These are phyloP conservation scores for Bathelium albidoporum DNA, from an alignment of 495 filamentous ascomycete genomes.

Conservation along the genomic window DNA sequence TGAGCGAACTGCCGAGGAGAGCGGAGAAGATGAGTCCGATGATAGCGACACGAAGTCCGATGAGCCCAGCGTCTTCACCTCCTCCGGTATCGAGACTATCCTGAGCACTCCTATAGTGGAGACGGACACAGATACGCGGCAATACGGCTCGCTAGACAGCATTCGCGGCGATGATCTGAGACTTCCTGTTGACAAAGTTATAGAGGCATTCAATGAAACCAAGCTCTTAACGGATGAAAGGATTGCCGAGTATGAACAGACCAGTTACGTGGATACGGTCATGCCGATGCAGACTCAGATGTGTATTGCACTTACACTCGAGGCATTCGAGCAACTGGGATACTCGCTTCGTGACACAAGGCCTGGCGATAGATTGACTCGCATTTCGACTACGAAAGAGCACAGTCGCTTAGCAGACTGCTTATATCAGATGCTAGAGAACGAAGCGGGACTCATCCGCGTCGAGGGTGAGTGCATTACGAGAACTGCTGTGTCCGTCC, in stretches of 20 bases:
- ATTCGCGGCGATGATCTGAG: not conserved
- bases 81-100: too few relatives aligned
- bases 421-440: not conserved
- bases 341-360: not conserved
- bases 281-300: not conserved
- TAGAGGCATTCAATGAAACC: not conserved
- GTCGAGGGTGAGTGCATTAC: slow-evolving; percentile 16
- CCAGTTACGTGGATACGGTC: not conserved
- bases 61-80: too few relatives aligned
- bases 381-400: not conserved
- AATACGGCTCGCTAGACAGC: too few relatives aligned
- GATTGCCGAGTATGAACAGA: not conserved
- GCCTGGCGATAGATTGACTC: not conserved
- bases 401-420: not conserved
- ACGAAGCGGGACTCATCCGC: not conserved
- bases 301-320: not conserved
- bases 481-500: slow-evolving; percentile 22
- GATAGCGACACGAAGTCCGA: too few relatives aligned
- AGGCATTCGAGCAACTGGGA: not conserved
- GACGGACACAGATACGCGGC: too few relatives aligned
- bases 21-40: too few relatives aligned
- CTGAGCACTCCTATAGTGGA: too few relatives aligned
- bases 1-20: too few relatives aligned
- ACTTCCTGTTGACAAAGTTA: not conserved
- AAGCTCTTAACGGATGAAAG: not conserved